Conservation (phyloP, 768 basidiomycete genomes). For the Boletus subcaerulescens region DNA sequence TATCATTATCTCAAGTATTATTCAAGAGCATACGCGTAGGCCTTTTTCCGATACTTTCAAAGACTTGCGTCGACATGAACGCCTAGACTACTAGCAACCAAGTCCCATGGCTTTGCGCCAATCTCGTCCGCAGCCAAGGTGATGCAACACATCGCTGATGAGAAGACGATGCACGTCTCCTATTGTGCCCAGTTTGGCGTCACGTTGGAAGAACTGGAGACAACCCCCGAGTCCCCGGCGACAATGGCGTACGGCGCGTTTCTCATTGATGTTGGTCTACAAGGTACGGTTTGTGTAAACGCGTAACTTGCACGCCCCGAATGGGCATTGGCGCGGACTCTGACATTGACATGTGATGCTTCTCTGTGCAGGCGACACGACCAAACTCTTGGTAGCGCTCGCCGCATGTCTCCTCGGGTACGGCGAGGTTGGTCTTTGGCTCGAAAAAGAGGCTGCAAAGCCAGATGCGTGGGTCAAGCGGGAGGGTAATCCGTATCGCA, state of each 20-base stretch:
- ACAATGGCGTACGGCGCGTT: constrained; percentile 88
- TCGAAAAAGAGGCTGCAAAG: constrained; percentile 53
- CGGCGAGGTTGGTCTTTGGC: constrained; percentile 87
- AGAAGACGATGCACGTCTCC: constrained; percentile 66
- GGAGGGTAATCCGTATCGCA: constrained; percentile 69
- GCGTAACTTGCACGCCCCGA: background rate
- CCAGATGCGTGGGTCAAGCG: constrained; percentile 51
- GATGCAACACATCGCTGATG: constrained; percentile 60
- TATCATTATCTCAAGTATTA: constrained; percentile 83
- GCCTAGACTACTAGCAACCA: constrained; percentile 69
- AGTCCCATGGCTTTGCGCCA: constrained; percentile 59
- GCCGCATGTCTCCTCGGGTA: constrained; percentile 88
- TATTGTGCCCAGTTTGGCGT: constrained; percentile 76
- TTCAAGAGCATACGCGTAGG: constrained; percentile 73
- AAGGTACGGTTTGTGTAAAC: constrained; percentile 17
- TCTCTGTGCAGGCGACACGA: constrained; percentile 55
- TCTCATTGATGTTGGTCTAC: constrained; percentile 73
- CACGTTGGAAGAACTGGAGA: constrained; percentile 53
- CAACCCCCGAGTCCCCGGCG: constrained; percentile 61
- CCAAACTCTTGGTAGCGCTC: constrained; percentile 74
- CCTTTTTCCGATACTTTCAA: background rate
- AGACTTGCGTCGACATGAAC: background rate
- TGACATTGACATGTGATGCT: no score
- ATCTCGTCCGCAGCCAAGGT: constrained; percentile 64
- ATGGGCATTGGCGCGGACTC: no score